Conservation (phyloP, 2,329 filamentous ascomycete species). For the Simplicillium aogashimaense region DNA sequence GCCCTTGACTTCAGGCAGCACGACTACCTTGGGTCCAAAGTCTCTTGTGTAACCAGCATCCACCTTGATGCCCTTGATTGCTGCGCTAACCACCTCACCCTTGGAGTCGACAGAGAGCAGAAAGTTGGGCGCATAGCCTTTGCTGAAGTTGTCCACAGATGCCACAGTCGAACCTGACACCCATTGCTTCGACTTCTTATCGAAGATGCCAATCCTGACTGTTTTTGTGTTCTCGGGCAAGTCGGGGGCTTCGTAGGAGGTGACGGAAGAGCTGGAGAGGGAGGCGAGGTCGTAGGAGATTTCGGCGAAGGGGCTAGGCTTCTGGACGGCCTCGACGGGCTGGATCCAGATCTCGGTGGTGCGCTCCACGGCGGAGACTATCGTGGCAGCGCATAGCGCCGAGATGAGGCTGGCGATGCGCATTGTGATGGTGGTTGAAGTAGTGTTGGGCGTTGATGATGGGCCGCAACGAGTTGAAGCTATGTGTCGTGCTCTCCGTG, state of each 20-base stretch:
- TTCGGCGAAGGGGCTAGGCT: constrained; percentile 40
- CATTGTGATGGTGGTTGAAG: constrained; percentile 20
- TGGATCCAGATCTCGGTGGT: constrained; percentile 46
- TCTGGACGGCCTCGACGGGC: constrained; percentile 26
- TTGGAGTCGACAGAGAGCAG: constrained; percentile 37
- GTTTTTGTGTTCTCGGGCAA: constrained; percentile 33
- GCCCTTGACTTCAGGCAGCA: constrained; percentile 37
- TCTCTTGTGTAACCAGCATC: constrained; percentile 56
- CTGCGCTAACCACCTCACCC: constrained; percentile 38
- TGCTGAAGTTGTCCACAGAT: constrained; percentile 46
- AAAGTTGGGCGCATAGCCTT: constrained; percentile 50
- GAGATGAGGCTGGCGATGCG: constrained; percentile 28
- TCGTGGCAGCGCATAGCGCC: constrained; percentile 29
- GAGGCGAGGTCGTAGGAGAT: constrained; percentile 42
- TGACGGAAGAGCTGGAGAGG: constrained; percentile 32
- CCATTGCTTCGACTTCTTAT: constrained; percentile 36
- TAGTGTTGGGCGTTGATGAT: too few relatives aligned
- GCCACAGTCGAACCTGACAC: constrained; percentile 44
- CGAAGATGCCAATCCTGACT: constrained; percentile 49
- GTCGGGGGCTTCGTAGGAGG: constrained; percentile 47
- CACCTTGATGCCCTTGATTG: constrained; percentile 44
- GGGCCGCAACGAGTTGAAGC: too few relatives aligned
- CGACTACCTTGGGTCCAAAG: constrained; percentile 49
- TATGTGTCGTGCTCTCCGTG: too few relatives aligned
- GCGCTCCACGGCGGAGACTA: constrained; percentile 28